These are phyloP conservation scores for Exophiala phaeomuriformis DNA, from an alignment of 2,329 filamentous ascomycete genomes.

Conservation along the genomic window DNA sequence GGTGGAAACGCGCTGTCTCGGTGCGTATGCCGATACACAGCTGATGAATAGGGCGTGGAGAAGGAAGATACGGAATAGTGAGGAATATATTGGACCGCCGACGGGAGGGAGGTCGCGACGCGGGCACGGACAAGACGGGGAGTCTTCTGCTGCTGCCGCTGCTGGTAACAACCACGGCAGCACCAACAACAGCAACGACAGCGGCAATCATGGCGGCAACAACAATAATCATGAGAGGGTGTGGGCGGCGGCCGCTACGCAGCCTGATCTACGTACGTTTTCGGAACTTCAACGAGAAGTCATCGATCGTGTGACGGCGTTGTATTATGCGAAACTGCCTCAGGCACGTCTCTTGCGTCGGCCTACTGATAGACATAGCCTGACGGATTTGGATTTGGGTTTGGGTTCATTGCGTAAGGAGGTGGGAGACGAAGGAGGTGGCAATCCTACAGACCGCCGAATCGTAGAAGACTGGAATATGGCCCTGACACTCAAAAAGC, in stretches of 20 bases:
- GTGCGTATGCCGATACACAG: neutral
- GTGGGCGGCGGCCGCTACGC: neutral
- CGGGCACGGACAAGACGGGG: too few species aligned
- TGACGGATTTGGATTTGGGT: too few species aligned
- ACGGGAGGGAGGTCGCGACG: too few species aligned
- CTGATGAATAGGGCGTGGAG: neutral
- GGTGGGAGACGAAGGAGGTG: neutral
- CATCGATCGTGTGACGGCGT: neutral
- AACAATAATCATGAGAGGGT: neutral
- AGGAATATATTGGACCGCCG: neutral
- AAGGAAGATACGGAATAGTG: neutral
- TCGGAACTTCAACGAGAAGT: neutral
- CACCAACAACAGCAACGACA: neutral
- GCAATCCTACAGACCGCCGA: neutral
- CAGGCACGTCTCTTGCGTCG: neutral
- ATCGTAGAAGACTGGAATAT: neutral
- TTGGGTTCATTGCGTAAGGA: too few species aligned
- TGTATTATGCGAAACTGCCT: neutral
- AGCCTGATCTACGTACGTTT: neutral
- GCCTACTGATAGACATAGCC: neutral
- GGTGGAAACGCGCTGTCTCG: neutral
- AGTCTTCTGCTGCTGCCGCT: neutral
- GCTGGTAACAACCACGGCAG: neutral
- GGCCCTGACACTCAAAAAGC: neutral
- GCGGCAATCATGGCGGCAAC: neutral